phyloP scores from a whole-genome alignment of 371 early-diverging fungal genomes.

The Lichtheimia ornata region DNA sequence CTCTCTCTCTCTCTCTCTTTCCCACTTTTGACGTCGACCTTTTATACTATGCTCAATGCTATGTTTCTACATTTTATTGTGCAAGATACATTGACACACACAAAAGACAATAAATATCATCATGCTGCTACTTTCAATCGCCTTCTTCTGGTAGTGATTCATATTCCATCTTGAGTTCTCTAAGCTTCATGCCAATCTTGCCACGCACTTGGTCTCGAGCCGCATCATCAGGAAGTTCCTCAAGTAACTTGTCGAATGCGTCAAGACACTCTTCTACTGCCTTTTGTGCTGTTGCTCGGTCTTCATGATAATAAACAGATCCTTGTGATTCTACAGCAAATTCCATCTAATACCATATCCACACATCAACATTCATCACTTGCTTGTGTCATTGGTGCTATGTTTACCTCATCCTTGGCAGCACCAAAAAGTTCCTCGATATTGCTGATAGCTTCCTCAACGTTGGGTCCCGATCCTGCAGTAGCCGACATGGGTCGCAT shows the following conservation, averaged over 20 bases:
- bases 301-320: constrained; percentile 46
- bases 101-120: not conserved
- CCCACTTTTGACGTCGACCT: too few relatives aligned
- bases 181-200: constrained; percentile 42
- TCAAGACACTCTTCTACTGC: constrained; percentile 37
- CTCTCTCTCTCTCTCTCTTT: not conserved
- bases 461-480: not conserved
- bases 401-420: constrained; percentile 39
- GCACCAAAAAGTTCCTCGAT: constrained; percentile 37
- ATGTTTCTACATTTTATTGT: not conserved
- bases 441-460: constrained; percentile 37
- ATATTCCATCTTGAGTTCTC: constrained; percentile 40
- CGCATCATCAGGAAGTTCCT: constrained; percentile 33
- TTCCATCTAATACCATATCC: constrained; percentile 27
- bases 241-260: constrained; percentile 33
- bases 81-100: not conserved
- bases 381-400: too few relatives aligned
- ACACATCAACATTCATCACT: not conserved
- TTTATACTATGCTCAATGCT: not conserved
- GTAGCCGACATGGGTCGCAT: too few relatives aligned
- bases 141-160: constrained; percentile 37
- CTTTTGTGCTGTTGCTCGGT: constrained; percentile 33
- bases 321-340: constrained; percentile 45
- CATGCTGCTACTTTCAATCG: not conserved
- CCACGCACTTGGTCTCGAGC: constrained; percentile 36